Base-by-base conservation (phyloP, 2,329 filamentous ascomycete species). In the Calonectria pseudoreteaudii region DNA sequence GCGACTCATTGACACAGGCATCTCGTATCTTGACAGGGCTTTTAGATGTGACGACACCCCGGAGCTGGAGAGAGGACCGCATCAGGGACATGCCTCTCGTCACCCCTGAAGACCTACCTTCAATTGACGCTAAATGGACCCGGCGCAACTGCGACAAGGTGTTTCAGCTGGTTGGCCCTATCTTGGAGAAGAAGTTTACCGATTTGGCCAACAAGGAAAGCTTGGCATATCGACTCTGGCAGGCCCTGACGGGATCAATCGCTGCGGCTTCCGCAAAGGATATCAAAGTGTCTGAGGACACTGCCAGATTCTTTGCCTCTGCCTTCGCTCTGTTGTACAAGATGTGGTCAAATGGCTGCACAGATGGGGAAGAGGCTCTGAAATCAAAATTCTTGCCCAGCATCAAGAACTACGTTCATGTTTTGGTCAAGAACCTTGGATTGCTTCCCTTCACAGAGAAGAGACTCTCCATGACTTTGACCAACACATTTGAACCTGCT, bases 111-210 rank as follows among this genome's bases (percentile, higher is more conserved):
- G 95, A 98, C 73, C 87, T 99, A n/a, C 94, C 95, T 8, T 87
- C 93, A 9, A 86, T 98, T 9, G 95, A 98, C 80, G 89, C 94
- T 6, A 95, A 94, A 86, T 99, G 97, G 97, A 88, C 97, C 16
- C 91, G 96, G 68, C 93, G 91, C 72, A 95, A 94, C 74, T 87
- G 93, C 6, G 82, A 86, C 1, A 89, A 88, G 53, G 89, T 98
- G 6, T 90, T 98, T 41, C 84, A 89, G 4, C 86, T 93, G 11
- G 89, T 92, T 10, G 86, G 86, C 6, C 89, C 92, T 13, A 86
- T 93, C 26, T 84, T 95, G 4, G 90, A 91, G 83, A 88, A 86
- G 70, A 90, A 89, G 66, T 92, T 95, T 65, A 86, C 89, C 67
- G 90, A 91, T 20, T 81, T 96, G n/a, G 88, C 90, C 11, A 87